Base-by-base conservation (phyloP, 345 rosid genomes). In the Eutrema japonicum region DNA sequence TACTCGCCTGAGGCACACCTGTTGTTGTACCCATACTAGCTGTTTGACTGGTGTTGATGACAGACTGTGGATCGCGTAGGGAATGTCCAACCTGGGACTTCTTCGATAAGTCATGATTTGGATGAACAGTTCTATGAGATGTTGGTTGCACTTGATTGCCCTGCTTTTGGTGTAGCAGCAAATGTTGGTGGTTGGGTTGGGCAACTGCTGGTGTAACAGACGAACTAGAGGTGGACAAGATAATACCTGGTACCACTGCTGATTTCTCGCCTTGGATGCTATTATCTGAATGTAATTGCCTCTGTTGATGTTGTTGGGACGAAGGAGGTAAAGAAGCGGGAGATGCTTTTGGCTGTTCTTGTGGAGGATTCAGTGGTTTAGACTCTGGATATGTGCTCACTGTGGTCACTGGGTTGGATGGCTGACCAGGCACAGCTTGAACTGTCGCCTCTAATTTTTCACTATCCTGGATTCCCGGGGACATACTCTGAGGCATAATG, bases 241-340 rank as follows among this genome's bases (percentile, higher is more conserved):
- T 51, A 71, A 83, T 85, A 76, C 85, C 84, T 51, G 90, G 81
- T 46, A 80, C 53, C 46, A 70, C 74, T 8, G 81, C 74, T 38
- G 81, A 78, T 48, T 72, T 81, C 78, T 83, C 86, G 47, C 83
- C 86, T 78, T 83, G 87, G 58, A 64, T 51, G 62, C 79, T 74
- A 80, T 79, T 82, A 61, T 92, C 99, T 52, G 88, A 82, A 82
- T 80, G 85, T 71, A 88, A 76, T 68, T 87, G 83, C 78, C 66
- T 77, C 79, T 83, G 88, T 80, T 84, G 90, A 59, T 81, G 91
- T 75, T 78, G 83, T 75, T 78, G 83, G 47, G 84, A 73, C 7
- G 74, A 48, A 63, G 77, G 77, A 16, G 82, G 67, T 16, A 78
- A 58, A 50, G 87, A 41, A 46, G 80, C 80, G 61, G 96, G 68